phyloP scores from a whole-genome alignment of 1,139 yeast species.

The Entelexis sorbosivorans region DNA sequence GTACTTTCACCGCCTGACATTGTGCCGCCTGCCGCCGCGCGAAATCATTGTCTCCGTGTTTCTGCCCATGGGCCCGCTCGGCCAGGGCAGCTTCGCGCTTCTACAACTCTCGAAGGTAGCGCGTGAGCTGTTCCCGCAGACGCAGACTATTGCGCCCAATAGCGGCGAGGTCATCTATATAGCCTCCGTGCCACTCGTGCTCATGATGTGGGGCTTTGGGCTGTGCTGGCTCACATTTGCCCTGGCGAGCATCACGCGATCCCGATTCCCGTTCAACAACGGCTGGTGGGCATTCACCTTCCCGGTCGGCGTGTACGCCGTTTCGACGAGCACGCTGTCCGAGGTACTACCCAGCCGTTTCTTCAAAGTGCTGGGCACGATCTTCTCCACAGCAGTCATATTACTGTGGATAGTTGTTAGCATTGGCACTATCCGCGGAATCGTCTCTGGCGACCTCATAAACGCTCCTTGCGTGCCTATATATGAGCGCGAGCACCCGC shows the following conservation, averaged over 20 bases:
- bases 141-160: not conserved
- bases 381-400: not conserved
- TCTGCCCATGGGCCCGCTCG: conserved; percentile 4
- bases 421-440: not conserved
- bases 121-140: not conserved
- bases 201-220: conserved; percentile 4
- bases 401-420: not conserved
- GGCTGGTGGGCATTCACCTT: conserved; percentile 10
- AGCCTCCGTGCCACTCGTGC: not conserved
- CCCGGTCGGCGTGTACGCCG: conserved; percentile 3
- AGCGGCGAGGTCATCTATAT: conserved; percentile 3
- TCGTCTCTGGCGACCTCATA: not conserved
- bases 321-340: not conserved
- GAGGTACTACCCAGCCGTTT: not conserved
- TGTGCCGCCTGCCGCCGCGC: conserved; percentile 6
- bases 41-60: conserved; percentile 2
- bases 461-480: conserved; percentile 2
- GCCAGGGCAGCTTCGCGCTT: conserved; percentile 6
- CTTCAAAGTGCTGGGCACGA: conserved; percentile 2
- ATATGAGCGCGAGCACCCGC: not conserved
- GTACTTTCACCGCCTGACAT: conserved; percentile 7
- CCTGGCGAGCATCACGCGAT: not conserved
- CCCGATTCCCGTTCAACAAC: conserved; percentile 5
- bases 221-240: conserved; percentile 4
- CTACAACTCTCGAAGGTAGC: not conserved